Conservation (phyloP, 192 early-diverging fungal species). For the Phlyctochytrium arcticum region DNA sequence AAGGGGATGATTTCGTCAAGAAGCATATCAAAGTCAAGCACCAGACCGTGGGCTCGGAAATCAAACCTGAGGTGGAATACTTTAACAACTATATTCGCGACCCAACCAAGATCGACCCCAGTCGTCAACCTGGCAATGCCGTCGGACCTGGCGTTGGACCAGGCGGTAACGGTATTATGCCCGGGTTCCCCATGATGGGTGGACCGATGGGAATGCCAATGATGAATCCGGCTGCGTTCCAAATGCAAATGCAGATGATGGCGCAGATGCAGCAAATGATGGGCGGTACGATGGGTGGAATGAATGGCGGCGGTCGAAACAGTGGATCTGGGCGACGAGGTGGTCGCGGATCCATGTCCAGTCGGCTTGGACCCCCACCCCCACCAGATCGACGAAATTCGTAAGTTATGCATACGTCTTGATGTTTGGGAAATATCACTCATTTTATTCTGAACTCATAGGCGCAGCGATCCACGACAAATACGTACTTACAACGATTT, state of each 20-base stretch:
- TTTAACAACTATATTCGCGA: conserved; percentile 91
- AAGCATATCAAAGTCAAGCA: conserved; percentile 95
- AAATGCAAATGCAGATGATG: conserved; percentile 19
- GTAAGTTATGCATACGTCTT: neutral
- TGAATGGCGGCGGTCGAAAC: conserved; percentile 19
- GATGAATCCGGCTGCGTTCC: conserved; percentile 30
- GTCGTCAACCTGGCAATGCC: conserved; percentile 1
- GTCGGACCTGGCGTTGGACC: conserved; percentile 5
- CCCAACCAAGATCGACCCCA: conserved; percentile 61
- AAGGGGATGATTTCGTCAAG: conserved; percentile 86
- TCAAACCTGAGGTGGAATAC: conserved; percentile 35
- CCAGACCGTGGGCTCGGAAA: conserved; percentile 49
- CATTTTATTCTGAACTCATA: neutral
- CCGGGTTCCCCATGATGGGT: conserved; percentile 27
- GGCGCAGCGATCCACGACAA: conserved; percentile 54
- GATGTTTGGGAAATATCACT: neutral
- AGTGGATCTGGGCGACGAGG: conserved; percentile 3
- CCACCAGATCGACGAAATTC: conserved; percentile 4
- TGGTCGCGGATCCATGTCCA: neutral
- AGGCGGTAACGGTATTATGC: conserved; percentile 36
- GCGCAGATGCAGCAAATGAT: neutral
- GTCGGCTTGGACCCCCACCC: conserved; percentile 17
- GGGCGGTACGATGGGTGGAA: neutral
- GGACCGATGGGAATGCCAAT: conserved; percentile 28
- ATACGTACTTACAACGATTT: conserved; percentile 85